Evolutionary conservation across 495 filamentous ascomycete genomes (phyloP), one percentile per base, ranked within the genome.

Genomic region (Amphirosellinia nigrospora): DNA sequence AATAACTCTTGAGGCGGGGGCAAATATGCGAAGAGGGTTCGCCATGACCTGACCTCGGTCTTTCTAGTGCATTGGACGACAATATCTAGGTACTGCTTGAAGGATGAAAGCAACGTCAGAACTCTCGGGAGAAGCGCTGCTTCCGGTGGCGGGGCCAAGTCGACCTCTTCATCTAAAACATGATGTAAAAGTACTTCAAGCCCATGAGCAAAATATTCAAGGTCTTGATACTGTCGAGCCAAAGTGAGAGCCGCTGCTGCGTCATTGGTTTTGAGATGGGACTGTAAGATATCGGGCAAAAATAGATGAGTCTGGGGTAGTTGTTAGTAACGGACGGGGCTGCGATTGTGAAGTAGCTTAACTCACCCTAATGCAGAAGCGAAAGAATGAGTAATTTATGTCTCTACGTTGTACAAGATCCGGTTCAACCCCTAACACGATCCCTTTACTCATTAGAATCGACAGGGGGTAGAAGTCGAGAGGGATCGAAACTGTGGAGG

Each of bases 51-150:
- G 8, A 97, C 89, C 73, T 99, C 96, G 0, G 96, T 99, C 81
- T 99, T 98, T 26, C 96, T 91, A 0, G 96, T 97, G 79, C 96
- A 99, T 82, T 97, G 95, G 1, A 99, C 94, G 6, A 99, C 89
- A 66, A 97, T 94, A 76, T 98, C 96, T 38, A 98, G 89, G 69
- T 97, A 98, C 60, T 93, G 84, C 34, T 91, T 90, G 71, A 98
- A 97, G 0, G 92, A 93, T 0, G 94, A 94, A 4, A 99, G 86
- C 70, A 98, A 96, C 0, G 92, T 91, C 26, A 98, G 89, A 9
- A 97, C 93, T 30, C 87, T 90, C 1, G 96, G 96, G 6, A 99
- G 86, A 10, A 97, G 85, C 4, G 95, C 93, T 21, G 87, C 84
- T 71, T 89, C 89, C 5, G 88, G 87, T 45, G 88, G 84, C 15